These are phyloP conservation scores for Claviceps capensis DNA, from an alignment of 2,329 filamentous ascomycete species.

Conservation along the genomic window DNA sequence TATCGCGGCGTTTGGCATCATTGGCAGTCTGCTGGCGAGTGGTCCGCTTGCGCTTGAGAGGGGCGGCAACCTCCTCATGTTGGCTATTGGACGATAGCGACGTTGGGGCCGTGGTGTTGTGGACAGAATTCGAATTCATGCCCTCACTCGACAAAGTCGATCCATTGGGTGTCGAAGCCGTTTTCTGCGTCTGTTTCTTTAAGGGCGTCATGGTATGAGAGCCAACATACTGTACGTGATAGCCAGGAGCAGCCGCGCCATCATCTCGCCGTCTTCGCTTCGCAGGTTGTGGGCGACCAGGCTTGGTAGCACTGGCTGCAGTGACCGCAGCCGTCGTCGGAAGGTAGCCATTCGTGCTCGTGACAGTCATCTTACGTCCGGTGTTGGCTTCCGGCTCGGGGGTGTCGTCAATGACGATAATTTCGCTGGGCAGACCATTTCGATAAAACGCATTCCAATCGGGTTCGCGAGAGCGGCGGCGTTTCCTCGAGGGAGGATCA, in stretches of 20 bases:
- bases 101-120: conserved; percentile 80
- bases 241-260: conserved; percentile 41
- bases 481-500: conserved; percentile 28
- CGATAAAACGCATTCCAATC: conserved; percentile 75
- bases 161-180: conserved; percentile 39
- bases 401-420: conserved; percentile 72
- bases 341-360: conserved; percentile 15
- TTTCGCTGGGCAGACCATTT: conserved; percentile 70
- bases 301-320: conserved; percentile 8
- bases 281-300: conserved; percentile 34
- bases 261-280: conserved; percentile 64
- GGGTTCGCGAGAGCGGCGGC: conserved; percentile 47
- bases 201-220: conserved; percentile 63
- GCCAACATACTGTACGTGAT: conserved; percentile 56
- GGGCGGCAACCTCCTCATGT: conserved; percentile 53
- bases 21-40: conserved; percentile 70
- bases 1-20: conserved; percentile 65
- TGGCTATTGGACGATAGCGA: conserved; percentile 52
- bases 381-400: conserved; percentile 40
- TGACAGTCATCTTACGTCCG: conserved; percentile 22
- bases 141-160: conserved; percentile 72
- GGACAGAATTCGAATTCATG: conserved; percentile 65
- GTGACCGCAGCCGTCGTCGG: conserved; percentile 13
- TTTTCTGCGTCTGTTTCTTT: conserved; percentile 30
- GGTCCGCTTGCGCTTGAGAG: conserved; percentile 74